Percentiles rank a stretch among this genome's conserved stretches.
Conservation (phyloP, 345 rosid species). For the Hibiscus tridactylites region DNA sequence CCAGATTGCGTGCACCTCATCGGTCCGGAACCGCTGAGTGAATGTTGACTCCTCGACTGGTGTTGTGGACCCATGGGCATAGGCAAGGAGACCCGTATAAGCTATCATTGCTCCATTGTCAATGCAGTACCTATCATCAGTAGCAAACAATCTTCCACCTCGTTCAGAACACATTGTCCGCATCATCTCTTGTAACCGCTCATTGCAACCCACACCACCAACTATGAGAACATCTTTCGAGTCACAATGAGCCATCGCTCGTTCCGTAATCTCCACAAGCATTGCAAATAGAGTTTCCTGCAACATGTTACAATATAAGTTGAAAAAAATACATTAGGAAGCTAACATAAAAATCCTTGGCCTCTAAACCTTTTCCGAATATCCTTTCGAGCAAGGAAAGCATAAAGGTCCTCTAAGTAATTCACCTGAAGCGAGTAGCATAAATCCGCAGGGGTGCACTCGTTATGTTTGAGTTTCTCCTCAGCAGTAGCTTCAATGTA, state of each 20-base stretch:
- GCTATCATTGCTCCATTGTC: constrained; percentile 99
- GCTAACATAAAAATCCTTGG: neutral
- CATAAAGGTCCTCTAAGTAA: neutral
- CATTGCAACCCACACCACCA: constrained; percentile 94
- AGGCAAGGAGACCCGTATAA: constrained; percentile 78
- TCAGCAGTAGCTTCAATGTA: constrained; percentile 72
- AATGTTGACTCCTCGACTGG: constrained; percentile 79
- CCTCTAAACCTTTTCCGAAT: neutral
- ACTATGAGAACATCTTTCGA: constrained; percentile 84
- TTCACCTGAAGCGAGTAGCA: constrained; percentile 92
- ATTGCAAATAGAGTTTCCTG: constrained; percentile 88
- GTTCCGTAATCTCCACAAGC: constrained; percentile 94
- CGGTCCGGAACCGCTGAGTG: constrained; percentile 87
- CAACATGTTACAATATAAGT: neutral
- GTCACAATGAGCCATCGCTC: constrained; percentile 98
- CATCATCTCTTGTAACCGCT: constrained; percentile 96
- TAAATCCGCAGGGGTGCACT: constrained; percentile 88
- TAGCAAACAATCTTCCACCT: constrained; percentile 78
- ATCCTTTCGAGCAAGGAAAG: no score
- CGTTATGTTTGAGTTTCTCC: constrained; percentile 75
- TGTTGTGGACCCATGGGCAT: constrained; percentile 57
- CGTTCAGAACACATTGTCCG: constrained; percentile 87
- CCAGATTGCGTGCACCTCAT: constrained; percentile 91
- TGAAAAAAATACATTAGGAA: neutral
- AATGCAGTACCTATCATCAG: constrained; percentile 82